These are phyloP conservation scores for Cladosporium phlei DNA, from an alignment of 2,329 filamentous ascomycete genomes.

Conservation along the genomic window DNA sequence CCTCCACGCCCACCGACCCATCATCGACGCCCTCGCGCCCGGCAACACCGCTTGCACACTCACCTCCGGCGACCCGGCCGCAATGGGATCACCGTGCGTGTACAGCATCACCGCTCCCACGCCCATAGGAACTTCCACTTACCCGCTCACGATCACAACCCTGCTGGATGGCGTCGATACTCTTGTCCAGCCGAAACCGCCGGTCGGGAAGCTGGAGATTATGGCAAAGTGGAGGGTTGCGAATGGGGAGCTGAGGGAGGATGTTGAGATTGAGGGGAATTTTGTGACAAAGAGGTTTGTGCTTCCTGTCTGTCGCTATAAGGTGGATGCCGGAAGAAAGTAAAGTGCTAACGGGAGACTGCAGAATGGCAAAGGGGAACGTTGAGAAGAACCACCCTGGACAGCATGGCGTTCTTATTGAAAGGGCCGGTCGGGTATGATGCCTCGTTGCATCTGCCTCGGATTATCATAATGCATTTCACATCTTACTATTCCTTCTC, in stretches of 20 bases:
- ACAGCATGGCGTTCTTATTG: slow-evolving; percentile 34
- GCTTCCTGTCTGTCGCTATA: background rate
- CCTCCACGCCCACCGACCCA: slow-evolving; percentile 37
- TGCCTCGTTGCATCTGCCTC: background rate
- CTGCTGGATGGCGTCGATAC: slow-evolving; percentile 31
- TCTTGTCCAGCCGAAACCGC: slow-evolving; percentile 37
- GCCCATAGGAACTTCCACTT: slow-evolving; percentile 38
- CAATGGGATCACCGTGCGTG: slow-evolving; percentile 22
- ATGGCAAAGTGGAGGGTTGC: slow-evolving; percentile 36
- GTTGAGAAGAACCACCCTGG: slow-evolving; percentile 38
- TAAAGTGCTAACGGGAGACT: background rate
- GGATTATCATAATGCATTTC: background rate
- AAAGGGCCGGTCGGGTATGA: slow-evolving; percentile 18
- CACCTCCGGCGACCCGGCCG: slow-evolving; percentile 29
- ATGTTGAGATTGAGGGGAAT: slow-evolving; percentile 39
- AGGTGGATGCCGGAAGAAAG: too few species aligned
- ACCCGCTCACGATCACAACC: slow-evolving; percentile 39
- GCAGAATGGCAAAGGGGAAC: slow-evolving; percentile 35
- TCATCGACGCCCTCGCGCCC: slow-evolving; percentile 37
- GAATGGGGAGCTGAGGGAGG: slow-evolving; percentile 31
- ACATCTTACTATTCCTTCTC: slow-evolving; percentile 12
- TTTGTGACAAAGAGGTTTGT: slow-evolving; percentile 37
- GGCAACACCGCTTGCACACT: slow-evolving; percentile 32
- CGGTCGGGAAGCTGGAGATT: slow-evolving; percentile 36
- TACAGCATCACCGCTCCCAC: slow-evolving; percentile 38